These are phyloP conservation scores for Craterostigma plantagineum DNA, from an alignment of 257 asterid genomes.

Conservation along the genomic window DNA sequence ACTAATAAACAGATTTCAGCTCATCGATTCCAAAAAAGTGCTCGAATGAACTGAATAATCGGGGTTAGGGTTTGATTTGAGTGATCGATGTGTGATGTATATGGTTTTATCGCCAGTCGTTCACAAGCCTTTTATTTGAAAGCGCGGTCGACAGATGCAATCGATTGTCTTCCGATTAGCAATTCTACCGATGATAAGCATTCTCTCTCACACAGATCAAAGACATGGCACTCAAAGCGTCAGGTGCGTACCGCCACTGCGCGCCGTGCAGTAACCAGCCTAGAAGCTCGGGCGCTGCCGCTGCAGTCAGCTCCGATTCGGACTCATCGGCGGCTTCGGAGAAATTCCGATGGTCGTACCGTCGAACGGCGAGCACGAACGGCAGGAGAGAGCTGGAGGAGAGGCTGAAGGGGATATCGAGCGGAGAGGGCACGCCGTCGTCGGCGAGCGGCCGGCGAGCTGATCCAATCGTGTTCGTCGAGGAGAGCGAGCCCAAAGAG, in stretches of 20 bases:
- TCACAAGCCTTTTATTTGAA: no score
- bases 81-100: no score
- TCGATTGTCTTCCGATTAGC: no score
- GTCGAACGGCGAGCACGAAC: constrained; percentile 72
- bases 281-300: constrained; percentile 19
- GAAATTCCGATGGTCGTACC: constrained; percentile 67
- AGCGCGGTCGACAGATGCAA: no score
- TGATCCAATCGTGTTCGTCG: constrained; percentile 70
- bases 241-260: constrained; percentile 82
- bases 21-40: not conserved
- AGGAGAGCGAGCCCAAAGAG: constrained; percentile 89
- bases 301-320: constrained; percentile 19
- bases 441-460: constrained; percentile 90
- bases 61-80: no score
- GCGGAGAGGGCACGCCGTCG: constrained; percentile 84
- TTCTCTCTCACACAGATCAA: constrained; percentile 45
- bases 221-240: constrained; percentile 94
- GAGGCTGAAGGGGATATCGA: constrained; percentile 75
- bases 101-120: no score
- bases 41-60: not conserved
- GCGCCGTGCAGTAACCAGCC: constrained; percentile 54
- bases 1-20: no score
- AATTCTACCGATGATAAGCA: not conserved
- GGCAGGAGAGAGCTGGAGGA: constrained; percentile 88
- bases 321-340: constrained; percentile 37